Evolutionary conservation across 768 basidiomycete genomes (phyloP).

Genomic region (Botryobasidium botryosum): DNA sequence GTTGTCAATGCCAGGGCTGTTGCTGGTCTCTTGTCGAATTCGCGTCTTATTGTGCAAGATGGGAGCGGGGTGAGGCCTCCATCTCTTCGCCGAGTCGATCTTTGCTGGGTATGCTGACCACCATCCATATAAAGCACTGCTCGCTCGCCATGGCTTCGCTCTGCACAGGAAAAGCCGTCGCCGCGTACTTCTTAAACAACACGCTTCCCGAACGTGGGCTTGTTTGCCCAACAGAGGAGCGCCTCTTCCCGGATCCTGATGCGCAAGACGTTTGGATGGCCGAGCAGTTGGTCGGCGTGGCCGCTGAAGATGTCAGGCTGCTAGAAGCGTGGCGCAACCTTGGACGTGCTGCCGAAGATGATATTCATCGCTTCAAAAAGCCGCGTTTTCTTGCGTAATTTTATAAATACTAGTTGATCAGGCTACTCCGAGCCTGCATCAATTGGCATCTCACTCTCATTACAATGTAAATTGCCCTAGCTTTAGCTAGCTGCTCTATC

Average conservation of each 20-base stretch:
- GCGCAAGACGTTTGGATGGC: not conserved
- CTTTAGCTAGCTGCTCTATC: too few species aligned
- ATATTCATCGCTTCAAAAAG: too few species aligned
- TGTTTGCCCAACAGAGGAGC: not conserved
- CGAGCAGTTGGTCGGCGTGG: not conserved
- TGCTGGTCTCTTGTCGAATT: not conserved
- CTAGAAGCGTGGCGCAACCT: not conserved
- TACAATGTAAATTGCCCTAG: too few species aligned
- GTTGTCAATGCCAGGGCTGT: conserved; percentile 4
- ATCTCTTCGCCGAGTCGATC: not conserved
- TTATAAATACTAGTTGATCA: too few species aligned
- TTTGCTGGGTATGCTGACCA: not conserved
- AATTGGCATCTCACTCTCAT: too few species aligned
- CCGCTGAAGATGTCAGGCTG: not conserved
- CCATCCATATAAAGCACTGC: conserved; percentile 1
- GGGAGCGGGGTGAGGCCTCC: not conserved
- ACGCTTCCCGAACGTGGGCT: not conserved
- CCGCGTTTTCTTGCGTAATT: too few species aligned
- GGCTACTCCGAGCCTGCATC: too few species aligned
- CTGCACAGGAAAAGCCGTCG: not conserved
- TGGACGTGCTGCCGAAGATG: not conserved
- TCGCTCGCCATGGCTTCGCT: conserved; percentile 1
- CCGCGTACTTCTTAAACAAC: not conserved
- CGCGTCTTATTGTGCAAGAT: conserved; percentile 1
- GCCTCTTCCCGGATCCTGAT: not conserved